phyloP scores from a whole-genome alignment of 2,329 filamentous ascomycete genomes.

The Scedosporium minutisporum region DNA sequence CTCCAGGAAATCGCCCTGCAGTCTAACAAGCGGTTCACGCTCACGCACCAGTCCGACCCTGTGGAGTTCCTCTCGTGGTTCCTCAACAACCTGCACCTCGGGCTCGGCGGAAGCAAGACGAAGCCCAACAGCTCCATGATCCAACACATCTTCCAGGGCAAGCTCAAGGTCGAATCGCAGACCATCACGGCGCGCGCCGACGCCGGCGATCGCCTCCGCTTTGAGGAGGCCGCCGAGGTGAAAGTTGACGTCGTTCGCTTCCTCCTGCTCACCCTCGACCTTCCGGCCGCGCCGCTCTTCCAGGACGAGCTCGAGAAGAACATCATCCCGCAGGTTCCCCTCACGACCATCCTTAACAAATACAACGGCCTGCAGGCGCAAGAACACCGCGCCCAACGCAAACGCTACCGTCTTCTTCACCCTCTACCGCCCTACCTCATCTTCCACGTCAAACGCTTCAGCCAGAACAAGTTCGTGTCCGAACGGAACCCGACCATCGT shows the following conservation, averaged over 20 bases:
- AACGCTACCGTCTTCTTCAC: constrained; percentile 81
- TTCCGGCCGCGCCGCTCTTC: constrained; percentile 86
- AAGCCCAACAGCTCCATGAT: constrained; percentile 79
- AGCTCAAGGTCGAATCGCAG: constrained; percentile 85
- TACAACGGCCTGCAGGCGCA: constrained; percentile 85
- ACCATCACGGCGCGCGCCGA: constrained; percentile 87
- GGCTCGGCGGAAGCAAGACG: constrained; percentile 79
- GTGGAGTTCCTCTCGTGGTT: constrained; percentile 98
- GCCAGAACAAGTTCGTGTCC: constrained; percentile 88
- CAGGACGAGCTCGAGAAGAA: constrained; percentile 91
- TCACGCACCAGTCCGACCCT: constrained; percentile 86
- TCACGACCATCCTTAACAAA: constrained; percentile 76
- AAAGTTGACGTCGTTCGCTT: constrained; percentile 70
- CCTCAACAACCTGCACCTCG: constrained; percentile 87
- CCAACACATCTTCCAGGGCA: constrained; percentile 89
- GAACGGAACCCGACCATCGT: constrained; percentile 98
- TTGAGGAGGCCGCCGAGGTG: constrained; percentile 81
- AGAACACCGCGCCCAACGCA: constrained; percentile 79
- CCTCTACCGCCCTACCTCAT: constrained; percentile 84
- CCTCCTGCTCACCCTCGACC: constrained; percentile 84
- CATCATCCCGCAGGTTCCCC: constrained; percentile 87
- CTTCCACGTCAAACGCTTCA: constrained; percentile 96
- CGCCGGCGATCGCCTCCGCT: constrained; percentile 75
- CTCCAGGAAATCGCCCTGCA: constrained; percentile 87
- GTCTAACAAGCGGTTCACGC: constrained; percentile 84